These are phyloP conservation scores for Mortierella sp. DNA, from an alignment of 371 early-diverging fungal species.

Conservation along the genomic window DNA sequence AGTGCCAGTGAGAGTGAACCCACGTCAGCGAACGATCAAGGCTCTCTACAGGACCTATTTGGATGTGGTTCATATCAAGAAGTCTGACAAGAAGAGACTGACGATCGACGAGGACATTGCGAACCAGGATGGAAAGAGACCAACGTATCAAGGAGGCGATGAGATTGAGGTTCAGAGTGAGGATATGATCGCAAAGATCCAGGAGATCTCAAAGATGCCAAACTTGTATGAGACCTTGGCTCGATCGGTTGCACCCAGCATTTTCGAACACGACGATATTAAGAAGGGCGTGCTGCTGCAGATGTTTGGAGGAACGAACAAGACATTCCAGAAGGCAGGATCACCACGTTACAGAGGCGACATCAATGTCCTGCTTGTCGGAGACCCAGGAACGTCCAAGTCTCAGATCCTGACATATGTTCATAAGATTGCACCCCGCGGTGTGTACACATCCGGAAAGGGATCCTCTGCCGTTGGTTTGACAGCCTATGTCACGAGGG, in stretches of 20 bases:
- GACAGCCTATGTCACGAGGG: constrained; percentile 98
- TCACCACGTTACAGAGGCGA: constrained; percentile 89
- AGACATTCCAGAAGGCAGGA: constrained; percentile 76
- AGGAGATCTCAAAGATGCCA: constrained; percentile 67
- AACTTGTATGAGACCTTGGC: constrained; percentile 87
- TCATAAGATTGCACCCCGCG: constrained; percentile 96
- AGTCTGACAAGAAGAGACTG: constrained; percentile 82
- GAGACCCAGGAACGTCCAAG: constrained; percentile 99
- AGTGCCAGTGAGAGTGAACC: constrained; percentile 96
- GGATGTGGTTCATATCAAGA: constrained; percentile 95
- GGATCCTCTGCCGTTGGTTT: constrained; percentile 99
- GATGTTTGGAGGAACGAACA: constrained; percentile 98
- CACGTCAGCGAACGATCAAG: constrained; percentile 91
- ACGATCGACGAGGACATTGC: constrained; percentile 40
- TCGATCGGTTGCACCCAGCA: constrained; percentile 94
- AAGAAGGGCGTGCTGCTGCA: constrained; percentile 98
- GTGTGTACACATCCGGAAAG: constrained; percentile 99
- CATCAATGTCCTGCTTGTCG: constrained; percentile 97
- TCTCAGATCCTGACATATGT: constrained; percentile 97
- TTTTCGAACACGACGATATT: constrained; percentile 97
- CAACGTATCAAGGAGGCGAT: constrained; percentile 73
- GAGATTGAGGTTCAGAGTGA: constrained; percentile 67
- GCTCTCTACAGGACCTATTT: constrained; percentile 97
- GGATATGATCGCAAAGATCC: constrained; percentile 73
- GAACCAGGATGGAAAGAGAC: constrained; percentile 32